These are phyloP conservation scores for Trametes gibbosa DNA, from an alignment of 768 basidiomycete species.

Conservation along the genomic window DNA sequence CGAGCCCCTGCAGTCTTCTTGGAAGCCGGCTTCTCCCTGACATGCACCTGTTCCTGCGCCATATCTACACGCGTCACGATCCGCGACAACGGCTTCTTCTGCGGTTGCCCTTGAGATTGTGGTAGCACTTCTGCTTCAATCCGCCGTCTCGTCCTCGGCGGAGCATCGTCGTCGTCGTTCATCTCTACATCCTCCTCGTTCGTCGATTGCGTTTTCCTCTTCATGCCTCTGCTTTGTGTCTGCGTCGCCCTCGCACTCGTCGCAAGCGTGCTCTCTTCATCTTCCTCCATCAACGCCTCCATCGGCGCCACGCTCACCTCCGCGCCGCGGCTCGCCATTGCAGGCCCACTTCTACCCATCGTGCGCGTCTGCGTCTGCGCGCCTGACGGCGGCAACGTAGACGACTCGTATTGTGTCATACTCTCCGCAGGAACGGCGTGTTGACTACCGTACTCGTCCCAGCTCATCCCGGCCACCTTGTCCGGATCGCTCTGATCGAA, in stretches of 20 bases:
- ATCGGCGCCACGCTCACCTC: constrained; percentile 14
- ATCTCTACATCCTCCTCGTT: constrained; percentile 41
- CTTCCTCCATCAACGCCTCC: constrained; percentile 52
- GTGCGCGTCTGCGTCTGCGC: background rate
- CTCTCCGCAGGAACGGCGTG: constrained; percentile 16
- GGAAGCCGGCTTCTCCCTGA: constrained; percentile 20
- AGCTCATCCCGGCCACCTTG: constrained; percentile 28
- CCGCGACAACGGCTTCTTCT: constrained; percentile 30
- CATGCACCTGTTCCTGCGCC: constrained; percentile 14
- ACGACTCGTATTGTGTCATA: constrained; percentile 29
- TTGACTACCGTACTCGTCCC: constrained; percentile 21
- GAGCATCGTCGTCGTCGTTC: constrained; percentile 26
- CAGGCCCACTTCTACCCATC: too few relatives aligned
- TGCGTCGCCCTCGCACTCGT: constrained; percentile 14
- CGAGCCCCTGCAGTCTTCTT: constrained; percentile 13
- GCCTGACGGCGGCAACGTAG: background rate
- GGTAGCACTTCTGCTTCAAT: constrained; percentile 35
- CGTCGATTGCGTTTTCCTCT: constrained; percentile 37
- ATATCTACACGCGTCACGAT: constrained; percentile 17
- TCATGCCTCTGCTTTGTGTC: constrained; percentile 29
- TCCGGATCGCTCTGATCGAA: constrained; percentile 66
- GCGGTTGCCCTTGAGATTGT: background rate
- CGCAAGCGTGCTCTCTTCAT: constrained; percentile 41
- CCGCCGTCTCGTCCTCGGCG: constrained; percentile 38
- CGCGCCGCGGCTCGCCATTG: background rate